Conservation (phyloP, 1,284 basidiomycete species). For the Sporisorium scitamineum region DNA sequence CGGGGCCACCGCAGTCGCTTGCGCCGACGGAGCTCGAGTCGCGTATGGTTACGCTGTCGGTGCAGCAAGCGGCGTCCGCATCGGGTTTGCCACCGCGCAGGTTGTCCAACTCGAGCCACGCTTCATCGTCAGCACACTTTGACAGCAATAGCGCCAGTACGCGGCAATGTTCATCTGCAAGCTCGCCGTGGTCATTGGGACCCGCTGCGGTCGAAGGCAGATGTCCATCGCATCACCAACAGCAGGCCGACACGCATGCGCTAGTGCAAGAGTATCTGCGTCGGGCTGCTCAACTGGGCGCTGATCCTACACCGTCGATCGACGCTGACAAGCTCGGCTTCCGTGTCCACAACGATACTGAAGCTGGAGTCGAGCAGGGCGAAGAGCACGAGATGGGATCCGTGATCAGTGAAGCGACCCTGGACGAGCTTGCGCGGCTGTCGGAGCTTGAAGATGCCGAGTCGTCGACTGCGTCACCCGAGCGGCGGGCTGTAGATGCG, state of each 20-base stretch:
- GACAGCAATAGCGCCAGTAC: conserved; percentile 43
- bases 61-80: conserved; percentile 16
- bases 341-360: conserved; percentile 3
- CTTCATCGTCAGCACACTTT: conserved; percentile 40
- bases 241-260: conserved; percentile 39
- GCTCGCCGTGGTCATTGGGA: conserved; percentile 39
- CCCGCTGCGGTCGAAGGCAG: conserved; percentile 13
- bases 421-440: conserved; percentile 56
- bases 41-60: conserved; percentile 33
- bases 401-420: conserved; percentile 50
- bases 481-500: conserved; percentile 19
- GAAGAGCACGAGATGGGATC: conserved; percentile 31
- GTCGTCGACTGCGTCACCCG: conserved; percentile 12
- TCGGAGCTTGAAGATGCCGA: conserved; percentile 44
- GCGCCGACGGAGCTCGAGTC: conserved; percentile 34
- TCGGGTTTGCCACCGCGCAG: conserved; percentile 12
- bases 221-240: conserved; percentile 21
- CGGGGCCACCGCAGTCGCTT: conserved; percentile 17
- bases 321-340: conserved; percentile 15
- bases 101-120: conserved; percentile 34
- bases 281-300: conserved; percentile 25
- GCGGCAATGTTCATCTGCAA: conserved; percentile 37
- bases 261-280: conserved; percentile 49
- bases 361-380: conserved; percentile 4
- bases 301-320: conserved; percentile 10